phyloP scores from a whole-genome alignment of 768 basidiomycete genomes.

The Solioccasus polychromus region DNA sequence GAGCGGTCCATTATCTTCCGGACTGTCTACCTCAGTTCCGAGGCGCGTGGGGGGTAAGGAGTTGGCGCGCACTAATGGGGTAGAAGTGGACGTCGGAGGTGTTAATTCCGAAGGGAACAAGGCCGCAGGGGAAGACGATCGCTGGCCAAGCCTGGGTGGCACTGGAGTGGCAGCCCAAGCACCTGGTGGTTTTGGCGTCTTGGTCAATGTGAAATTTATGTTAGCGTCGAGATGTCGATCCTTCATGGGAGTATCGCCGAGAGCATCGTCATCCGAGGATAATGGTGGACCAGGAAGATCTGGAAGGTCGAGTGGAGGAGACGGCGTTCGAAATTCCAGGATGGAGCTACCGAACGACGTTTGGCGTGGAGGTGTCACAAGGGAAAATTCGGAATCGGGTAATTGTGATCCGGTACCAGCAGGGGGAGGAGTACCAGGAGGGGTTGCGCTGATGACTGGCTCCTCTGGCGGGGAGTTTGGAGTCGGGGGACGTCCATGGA shows the following conservation, averaged over 20 bases:
- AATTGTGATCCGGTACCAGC: neutral
- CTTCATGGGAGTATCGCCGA: conserved; percentile 24
- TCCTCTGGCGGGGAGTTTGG: conserved; percentile 1
- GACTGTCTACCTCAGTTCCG: conserved; percentile 16
- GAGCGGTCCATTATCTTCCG: conserved; percentile 24
- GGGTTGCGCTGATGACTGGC: conserved; percentile 19
- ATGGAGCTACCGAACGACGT: conserved; percentile 40
- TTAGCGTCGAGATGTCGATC: conserved; percentile 13
- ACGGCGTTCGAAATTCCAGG: conserved; percentile 57
- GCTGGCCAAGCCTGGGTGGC: conserved; percentile 17
- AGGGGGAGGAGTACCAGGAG: conserved; percentile 24
- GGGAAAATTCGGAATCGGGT: conserved; percentile 15
- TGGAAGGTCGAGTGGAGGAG: conserved; percentile 59
- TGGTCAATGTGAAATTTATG: conserved; percentile 33
- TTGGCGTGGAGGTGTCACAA: conserved; percentile 49
- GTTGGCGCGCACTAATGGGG: conserved; percentile 18
- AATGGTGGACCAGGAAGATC: conserved; percentile 66
- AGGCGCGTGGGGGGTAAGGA: conserved; percentile 14
- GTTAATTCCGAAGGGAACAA: conserved; percentile 25
- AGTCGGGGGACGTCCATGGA: conserved; percentile 13
- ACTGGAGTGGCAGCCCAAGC: conserved; percentile 44
- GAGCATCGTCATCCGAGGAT: conserved; percentile 48
- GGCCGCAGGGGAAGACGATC: conserved; percentile 14
- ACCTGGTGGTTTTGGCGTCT: conserved; percentile 47
- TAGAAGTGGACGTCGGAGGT: conserved; percentile 26